These are phyloP conservation scores for Phragmites australis DNA, from an alignment of 176 grass and related monocot species.

Conservation along the genomic window DNA sequence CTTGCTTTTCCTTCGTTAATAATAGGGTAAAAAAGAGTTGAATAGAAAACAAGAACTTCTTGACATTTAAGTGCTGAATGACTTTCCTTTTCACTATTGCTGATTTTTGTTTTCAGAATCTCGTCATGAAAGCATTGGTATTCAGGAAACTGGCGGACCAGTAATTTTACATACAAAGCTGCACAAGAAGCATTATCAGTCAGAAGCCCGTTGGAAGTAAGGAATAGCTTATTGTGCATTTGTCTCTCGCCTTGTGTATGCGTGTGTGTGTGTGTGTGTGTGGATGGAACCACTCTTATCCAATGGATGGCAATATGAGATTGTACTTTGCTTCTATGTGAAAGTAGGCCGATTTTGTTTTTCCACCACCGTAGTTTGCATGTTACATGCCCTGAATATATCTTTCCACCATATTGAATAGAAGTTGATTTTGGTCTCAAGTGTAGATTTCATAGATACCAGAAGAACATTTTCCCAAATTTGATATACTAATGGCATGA, in stretches of 20 bases:
- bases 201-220: slow-evolving; percentile 66
- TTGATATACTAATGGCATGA: slow-evolving; percentile 9
- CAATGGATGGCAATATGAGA: not conserved
- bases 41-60: not conserved
- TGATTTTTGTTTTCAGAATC: slow-evolving; percentile 18
- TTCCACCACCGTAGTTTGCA: not conserved
- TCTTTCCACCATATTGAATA: not conserved
- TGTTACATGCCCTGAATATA: not conserved
- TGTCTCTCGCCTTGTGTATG: not conserved
- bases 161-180: slow-evolving; percentile 45
- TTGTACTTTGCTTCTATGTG: not conserved
- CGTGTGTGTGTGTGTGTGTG: not conserved
- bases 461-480: not conserved
- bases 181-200: slow-evolving; percentile 32
- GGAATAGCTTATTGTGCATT: slow-evolving; percentile 21
- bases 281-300: not conserved
- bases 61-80: not conserved
- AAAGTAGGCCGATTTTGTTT: slow-evolving; percentile 1
- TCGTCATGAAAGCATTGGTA: not conserved
- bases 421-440: slow-evolving; percentile 3
- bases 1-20: not conserved
- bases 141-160: slow-evolving; percentile 14
- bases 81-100: not conserved
- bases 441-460: not conserved
- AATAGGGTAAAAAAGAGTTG: not conserved